Base-by-base conservation (phyloP, 148 eudicot species). In the Amaranthus cruentus region DNA sequence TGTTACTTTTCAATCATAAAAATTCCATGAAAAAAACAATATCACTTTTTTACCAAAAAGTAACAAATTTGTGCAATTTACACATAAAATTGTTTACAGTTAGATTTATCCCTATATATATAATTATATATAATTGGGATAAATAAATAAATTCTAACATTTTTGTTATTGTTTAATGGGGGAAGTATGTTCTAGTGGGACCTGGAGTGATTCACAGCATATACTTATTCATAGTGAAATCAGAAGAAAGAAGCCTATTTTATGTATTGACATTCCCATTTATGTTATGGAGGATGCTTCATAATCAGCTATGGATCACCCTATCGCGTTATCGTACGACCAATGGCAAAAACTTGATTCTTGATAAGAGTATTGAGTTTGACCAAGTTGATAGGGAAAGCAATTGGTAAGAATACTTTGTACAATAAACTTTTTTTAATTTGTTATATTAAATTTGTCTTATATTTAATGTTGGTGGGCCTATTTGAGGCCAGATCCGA, bases 341-440 rank as follows among this genome's bases (percentile, higher is more conserved):
- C 65, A 87, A 87, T 53, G 93, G 89, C 50, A 77, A 53, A 70
- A 85, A 82, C 69, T 76, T 86, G 9, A 91, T 91, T 46, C 62
- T 91, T 21, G 96, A 91, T 50, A 83, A 69, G 78, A 83, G 85
- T 72, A 81, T 91, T 28, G 96, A 91, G 15, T 91, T 91, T 55
- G 96, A 91, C 3, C 96, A 88, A 77, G 85, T 91, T 11, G 96
- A 91, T 28, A 49, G 93, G 47, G 96, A 90, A 78, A 77, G 79
- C 52, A 82, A 83, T 55, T 90, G 96, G 96, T 90, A 82, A 1
- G 7, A 18, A 53, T 15, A 46, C 15, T 44, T 46, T 63, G 38
- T 21, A 8, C 6, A 12, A 11, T 43, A 18, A 21, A 42, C 38
- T 28, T 28, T 18, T 18, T 18, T 18, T 18, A 18, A 18, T 18